Evolutionary conservation across 352 stramenopile species (phyloP).

Genomic region (Phytophthora agathidicida): DNA sequence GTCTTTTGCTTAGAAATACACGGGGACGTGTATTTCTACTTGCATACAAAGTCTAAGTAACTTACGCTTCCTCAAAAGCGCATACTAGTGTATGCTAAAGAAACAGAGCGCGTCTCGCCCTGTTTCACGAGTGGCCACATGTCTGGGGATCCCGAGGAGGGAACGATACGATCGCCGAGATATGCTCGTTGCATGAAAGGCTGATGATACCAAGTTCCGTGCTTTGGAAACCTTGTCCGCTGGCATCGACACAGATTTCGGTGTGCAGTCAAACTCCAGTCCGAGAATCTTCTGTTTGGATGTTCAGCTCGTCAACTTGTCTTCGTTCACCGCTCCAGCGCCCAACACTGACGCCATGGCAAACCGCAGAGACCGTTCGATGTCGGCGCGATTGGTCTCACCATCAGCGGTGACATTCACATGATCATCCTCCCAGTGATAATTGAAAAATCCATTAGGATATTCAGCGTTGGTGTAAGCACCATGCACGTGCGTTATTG

Average conservation of each 20-base stretch:
- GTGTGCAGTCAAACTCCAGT: background rate
- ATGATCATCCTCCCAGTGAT: slow-evolving; percentile 24
- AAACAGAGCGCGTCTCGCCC: too few species aligned
- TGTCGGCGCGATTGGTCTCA: background rate
- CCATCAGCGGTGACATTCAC: background rate
- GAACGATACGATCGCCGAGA: background rate
- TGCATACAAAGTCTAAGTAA: too few species aligned
- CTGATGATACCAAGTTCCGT: background rate
- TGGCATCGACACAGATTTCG: slow-evolving; percentile 1
- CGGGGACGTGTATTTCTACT: too few species aligned
- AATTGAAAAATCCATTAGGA: slow-evolving; percentile 13
- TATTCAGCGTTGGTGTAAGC: too few species aligned
- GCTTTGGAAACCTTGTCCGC: background rate
- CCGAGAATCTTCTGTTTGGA: background rate
- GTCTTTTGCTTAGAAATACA: too few species aligned
- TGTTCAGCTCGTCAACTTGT: slow-evolving; percentile 2
- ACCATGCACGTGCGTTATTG: too few species aligned
- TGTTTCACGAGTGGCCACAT: background rate
- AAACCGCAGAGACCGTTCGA: slow-evolving; percentile 1
- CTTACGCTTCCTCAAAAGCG: too few species aligned
- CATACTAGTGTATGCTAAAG: too few species aligned
- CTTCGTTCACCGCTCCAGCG: background rate
- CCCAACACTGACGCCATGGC: background rate
- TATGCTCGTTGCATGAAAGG: background rate
- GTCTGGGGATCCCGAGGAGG: background rate